Percentiles rank a stretch among this genome's conserved stretches.
Evolutionary conservation across 2,329 filamentous ascomycete species (phyloP).

Genomic region (Neopestalotiopsis sp.): DNA sequence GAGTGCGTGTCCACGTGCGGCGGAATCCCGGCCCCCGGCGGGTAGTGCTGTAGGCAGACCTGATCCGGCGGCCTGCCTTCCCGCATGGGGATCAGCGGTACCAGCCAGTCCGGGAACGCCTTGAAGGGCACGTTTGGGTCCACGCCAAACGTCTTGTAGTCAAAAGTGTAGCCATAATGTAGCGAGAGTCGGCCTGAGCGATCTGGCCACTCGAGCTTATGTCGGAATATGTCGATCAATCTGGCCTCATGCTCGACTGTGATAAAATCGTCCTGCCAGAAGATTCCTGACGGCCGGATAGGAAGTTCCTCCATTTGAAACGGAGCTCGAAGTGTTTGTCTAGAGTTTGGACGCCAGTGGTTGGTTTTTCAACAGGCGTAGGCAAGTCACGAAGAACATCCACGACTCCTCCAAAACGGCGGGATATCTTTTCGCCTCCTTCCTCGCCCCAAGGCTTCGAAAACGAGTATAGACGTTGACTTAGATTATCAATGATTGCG

Average conservation of each 20-base stretch:
- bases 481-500: too few relatives aligned
- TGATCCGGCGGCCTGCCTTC: conserved; percentile 56
- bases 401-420: background rate
- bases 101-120: conserved; percentile 56
- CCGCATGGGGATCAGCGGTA: conserved; percentile 49
- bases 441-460: background rate
- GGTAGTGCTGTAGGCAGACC: conserved; percentile 60
- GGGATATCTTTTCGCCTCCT: background rate
- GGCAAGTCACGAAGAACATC: background rate
- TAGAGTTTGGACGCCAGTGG: too few relatives aligned
- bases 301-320: conserved; percentile 28
- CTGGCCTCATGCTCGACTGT: conserved; percentile 46
- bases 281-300: conserved; percentile 41
- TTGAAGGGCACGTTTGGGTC: conserved; percentile 54
- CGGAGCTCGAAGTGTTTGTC: background rate
- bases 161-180: conserved; percentile 62
- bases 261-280: conserved; percentile 54
- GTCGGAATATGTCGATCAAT: conserved; percentile 49
- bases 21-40: conserved; percentile 63
- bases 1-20: conserved; percentile 65
- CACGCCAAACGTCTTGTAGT: conserved; percentile 63
- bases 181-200: conserved; percentile 52
- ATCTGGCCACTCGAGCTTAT: conserved; percentile 52
- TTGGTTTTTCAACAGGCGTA: too few relatives aligned
- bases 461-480: background rate